phyloP scores from a whole-genome alignment of 495 filamentous ascomycete species.

The Tuber indicum region DNA sequence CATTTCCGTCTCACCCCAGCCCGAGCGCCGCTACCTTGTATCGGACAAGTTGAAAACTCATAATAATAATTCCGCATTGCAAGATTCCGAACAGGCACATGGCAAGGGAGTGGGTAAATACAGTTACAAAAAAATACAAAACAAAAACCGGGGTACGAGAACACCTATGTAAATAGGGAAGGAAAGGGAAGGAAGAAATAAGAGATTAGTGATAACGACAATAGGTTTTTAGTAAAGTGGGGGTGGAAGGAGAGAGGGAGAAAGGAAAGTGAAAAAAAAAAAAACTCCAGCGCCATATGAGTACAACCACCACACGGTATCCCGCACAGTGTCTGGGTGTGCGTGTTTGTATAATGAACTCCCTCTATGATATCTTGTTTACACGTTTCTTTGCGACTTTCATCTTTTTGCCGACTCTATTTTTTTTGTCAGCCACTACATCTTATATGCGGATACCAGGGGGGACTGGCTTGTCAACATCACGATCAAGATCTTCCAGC shows the following conservation, averaged over 20 bases:
- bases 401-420: constrained; percentile 65
- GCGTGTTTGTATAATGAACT: not conserved
- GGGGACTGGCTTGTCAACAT: constrained; percentile 54
- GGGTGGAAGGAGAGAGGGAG: not conserved
- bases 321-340: not conserved
- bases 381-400: constrained; percentile 73
- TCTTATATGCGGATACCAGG: not conserved
- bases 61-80: not conserved
- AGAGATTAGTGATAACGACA: not conserved
- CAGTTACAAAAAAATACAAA: not conserved
- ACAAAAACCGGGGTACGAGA: not conserved
- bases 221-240: not conserved
- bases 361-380: constrained; percentile 59
- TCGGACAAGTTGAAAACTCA: not conserved
- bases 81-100: not conserved
- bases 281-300: constrained; percentile 3
- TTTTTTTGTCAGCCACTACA: constrained; percentile 30
- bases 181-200: not conserved
- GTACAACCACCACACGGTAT: not conserved
- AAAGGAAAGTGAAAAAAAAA: not conserved
- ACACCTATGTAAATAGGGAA: not conserved
- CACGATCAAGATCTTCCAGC: constrained; percentile 66
- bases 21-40: not conserved
- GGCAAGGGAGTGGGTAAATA: not conserved
- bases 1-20: not conserved